Base-by-base conservation (phyloP, 176 grass and related monocot genomes). In the Puccinellia tenuiflora region DNA sequence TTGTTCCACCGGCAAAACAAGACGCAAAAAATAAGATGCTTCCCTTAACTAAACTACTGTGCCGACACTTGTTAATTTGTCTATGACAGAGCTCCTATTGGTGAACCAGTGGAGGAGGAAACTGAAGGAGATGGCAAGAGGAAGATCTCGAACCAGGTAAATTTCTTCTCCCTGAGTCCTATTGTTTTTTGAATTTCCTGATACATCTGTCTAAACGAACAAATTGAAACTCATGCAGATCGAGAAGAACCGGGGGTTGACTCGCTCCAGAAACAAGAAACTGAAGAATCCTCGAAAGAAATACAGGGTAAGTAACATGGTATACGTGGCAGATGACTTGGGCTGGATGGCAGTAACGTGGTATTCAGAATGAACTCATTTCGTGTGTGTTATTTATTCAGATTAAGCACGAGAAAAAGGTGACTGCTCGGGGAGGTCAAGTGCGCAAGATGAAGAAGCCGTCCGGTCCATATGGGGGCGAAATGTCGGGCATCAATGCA, bases 211-310 rank as follows among this genome's bases (percentile, higher is more conserved):
- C 80, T 81, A 64, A 63, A 63, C 12, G 7, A 85, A 30, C 25
- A 79, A 42, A 63, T 66, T 3, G 17, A 45, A 76, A 62, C 51
- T 21, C 9, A 72, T 79, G 78, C 93, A 98, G 96, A 98, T 98
- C 18, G 91, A 93, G 77, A 98, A 98, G 77, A 98, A 98, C 82
- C 80, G 87, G 34, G 96, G 96, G 0, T 81, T 98, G 50, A 98
- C 96, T 55, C 93, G 96, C 21, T 71, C 86, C 20, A 88, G 96
- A 78, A 98, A 98, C 66, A 98, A 93, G 87, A 81, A 86, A 22
- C 72, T 79, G 37, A 98, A 93, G 84, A 98, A 93, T 84, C 96
- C 96, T 5, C 85, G 96, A 55, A 98, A 93, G 89, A 98, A 98
- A 79, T 98, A 98, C 91, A 98, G 88, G 91, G 93, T 97, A 91